These are phyloP conservation scores for Tolypocladium endophyticum DNA, from an alignment of 2,329 filamentous ascomycete genomes.

Conservation along the genomic window DNA sequence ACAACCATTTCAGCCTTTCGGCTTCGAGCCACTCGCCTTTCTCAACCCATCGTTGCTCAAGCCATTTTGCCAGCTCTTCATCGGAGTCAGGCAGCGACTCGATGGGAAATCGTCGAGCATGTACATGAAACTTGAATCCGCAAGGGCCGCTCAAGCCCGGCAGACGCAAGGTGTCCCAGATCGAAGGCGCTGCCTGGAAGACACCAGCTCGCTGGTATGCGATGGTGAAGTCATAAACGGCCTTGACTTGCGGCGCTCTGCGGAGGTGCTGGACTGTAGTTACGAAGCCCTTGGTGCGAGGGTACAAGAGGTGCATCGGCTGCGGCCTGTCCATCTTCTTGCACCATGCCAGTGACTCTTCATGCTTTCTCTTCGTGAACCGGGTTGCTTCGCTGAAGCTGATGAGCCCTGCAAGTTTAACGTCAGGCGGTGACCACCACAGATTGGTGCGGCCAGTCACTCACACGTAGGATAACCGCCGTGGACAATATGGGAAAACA, in stretches of 20 bases:
- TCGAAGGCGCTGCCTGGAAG: slow-evolving; percentile 36
- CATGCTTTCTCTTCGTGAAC: slow-evolving; percentile 42
- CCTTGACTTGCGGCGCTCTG: slow-evolving; percentile 37
- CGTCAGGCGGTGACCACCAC: background rate
- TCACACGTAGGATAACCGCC: slow-evolving; percentile 47
- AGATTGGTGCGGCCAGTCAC: slow-evolving; percentile 11
- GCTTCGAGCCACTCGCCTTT: slow-evolving; percentile 41
- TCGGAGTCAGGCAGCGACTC: slow-evolving; percentile 36
- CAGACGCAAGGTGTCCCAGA: slow-evolving; percentile 41
- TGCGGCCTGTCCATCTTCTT: slow-evolving; percentile 35
- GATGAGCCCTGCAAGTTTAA: slow-evolving; percentile 41
- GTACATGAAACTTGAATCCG: slow-evolving; percentile 39
- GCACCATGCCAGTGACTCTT: slow-evolving; percentile 41
- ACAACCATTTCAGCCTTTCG: slow-evolving; percentile 9
- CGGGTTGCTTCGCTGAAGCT: slow-evolving; percentile 55
- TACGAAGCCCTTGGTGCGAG: slow-evolving; percentile 50
- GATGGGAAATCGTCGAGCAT: slow-evolving; percentile 36
- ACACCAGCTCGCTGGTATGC: slow-evolving; percentile 34
- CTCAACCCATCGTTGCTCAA: slow-evolving; percentile 41
- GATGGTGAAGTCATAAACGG: slow-evolving; percentile 45
- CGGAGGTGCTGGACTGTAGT: slow-evolving; percentile 46
- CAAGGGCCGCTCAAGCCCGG: slow-evolving; percentile 24
- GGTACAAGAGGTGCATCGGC: slow-evolving; percentile 48
- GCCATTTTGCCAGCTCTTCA: slow-evolving; percentile 37
- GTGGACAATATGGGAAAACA: slow-evolving; percentile 43